Conservation (phyloP, 1,284 basidiomycete species). For the Ustilago esculenta region DNA sequence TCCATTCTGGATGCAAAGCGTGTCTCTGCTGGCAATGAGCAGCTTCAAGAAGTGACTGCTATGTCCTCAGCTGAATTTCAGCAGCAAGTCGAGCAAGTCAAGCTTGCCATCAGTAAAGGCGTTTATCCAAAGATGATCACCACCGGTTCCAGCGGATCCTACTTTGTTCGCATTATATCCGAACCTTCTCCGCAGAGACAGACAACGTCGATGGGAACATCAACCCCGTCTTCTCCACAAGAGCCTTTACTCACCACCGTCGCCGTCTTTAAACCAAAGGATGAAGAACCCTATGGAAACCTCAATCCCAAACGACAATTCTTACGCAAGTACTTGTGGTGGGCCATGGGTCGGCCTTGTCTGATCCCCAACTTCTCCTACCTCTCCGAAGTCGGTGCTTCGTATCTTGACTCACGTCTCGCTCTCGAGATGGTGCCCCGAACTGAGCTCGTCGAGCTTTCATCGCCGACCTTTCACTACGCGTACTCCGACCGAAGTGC, state of each 20-base stretch:
- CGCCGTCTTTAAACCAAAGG: slow-evolving; percentile 65
- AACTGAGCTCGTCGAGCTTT: slow-evolving; percentile 82
- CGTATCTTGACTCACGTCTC: slow-evolving; percentile 80
- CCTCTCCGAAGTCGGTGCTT: slow-evolving; percentile 81
- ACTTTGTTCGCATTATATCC: slow-evolving; percentile 51
- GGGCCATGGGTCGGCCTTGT: slow-evolving; percentile 66
- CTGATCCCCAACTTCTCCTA: slow-evolving; percentile 65
- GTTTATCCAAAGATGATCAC: slow-evolving; percentile 65
- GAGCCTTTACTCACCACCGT: slow-evolving; percentile 21
- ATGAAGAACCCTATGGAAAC: slow-evolving; percentile 66
- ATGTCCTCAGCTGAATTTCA: slow-evolving; percentile 40
- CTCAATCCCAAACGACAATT: slow-evolving; percentile 64
- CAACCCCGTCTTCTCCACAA: background rate
- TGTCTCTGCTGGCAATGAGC: background rate
- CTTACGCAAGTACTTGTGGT: slow-evolving; percentile 65
- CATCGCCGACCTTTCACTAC: slow-evolving; percentile 69
- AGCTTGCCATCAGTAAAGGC: slow-evolving; percentile 54
- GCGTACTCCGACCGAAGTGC: slow-evolving; percentile 56
- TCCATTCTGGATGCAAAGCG: slow-evolving; percentile 11
- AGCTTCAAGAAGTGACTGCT: slow-evolving; percentile 22
- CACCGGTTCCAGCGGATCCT: slow-evolving; percentile 62
- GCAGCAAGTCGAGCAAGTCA: slow-evolving; percentile 47
- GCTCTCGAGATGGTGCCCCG: slow-evolving; percentile 82
- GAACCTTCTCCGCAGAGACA: background rate
- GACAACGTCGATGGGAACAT: background rate